Percentiles rank a stretch among this genome's conserved stretches.
These are phyloP conservation scores for Anaeromyces robustus DNA, from an alignment of 192 early-diverging fungal species.

Conservation along the genomic window DNA sequence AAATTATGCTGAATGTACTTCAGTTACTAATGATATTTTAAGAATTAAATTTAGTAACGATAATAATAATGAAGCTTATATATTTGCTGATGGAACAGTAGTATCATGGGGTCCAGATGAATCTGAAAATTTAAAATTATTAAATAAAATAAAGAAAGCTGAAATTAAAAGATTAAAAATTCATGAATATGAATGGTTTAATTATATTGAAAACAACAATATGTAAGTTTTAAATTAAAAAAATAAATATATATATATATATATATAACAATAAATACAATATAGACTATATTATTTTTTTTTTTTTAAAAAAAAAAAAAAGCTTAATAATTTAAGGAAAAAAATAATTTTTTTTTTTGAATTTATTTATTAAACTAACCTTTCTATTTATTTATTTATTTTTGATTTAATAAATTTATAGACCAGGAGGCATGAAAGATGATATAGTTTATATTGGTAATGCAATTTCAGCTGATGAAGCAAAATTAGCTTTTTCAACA, in stretches of 20 bases:
- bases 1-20: slow-evolving; percentile 21
- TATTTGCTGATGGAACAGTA: slow-evolving; percentile 33
- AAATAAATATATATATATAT: neutral
- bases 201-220: slow-evolving; percentile 28
- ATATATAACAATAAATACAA: neutral
- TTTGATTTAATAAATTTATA: neutral
- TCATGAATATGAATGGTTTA: slow-evolving; percentile 31
- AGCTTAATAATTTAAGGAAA: too few species aligned
- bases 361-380: neutral
- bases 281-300: too few species aligned
- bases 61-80: slow-evolving; percentile 21
- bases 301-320: too few species aligned
- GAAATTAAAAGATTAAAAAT: slow-evolving; percentile 17
- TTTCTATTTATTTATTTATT: slow-evolving; percentile 1
- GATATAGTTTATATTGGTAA: slow-evolving; percentile 34
- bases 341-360: neutral
- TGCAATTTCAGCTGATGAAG: slow-evolving; percentile 18
- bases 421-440: slow-evolving; percentile 17
- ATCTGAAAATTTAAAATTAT: slow-evolving; percentile 15
- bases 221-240: neutral
- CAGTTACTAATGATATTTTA: slow-evolving; percentile 37
- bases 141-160: slow-evolving; percentile 17
- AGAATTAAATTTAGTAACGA: slow-evolving; percentile 14
- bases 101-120: slow-evolving; percentile 36
- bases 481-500: slow-evolving; percentile 37